These are phyloP conservation scores for Colletotrichum sp. DNA, from an alignment of 2,329 filamentous ascomycete species.

Conservation along the genomic window DNA sequence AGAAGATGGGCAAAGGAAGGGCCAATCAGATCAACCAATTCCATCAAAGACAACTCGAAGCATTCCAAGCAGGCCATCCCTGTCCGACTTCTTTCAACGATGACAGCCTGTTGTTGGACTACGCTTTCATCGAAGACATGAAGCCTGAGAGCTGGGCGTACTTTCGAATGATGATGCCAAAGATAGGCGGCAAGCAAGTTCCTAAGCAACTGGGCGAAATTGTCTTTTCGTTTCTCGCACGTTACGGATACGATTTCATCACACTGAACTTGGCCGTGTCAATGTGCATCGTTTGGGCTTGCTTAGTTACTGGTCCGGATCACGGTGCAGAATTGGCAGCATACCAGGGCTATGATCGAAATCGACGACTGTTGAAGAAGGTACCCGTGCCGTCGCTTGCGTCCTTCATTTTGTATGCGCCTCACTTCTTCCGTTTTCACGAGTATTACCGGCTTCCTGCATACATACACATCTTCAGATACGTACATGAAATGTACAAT, in stretches of 20 bases:
- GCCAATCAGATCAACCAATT: not conserved
- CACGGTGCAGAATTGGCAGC: not conserved
- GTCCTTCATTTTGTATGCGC: not conserved
- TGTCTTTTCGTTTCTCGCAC: not conserved
- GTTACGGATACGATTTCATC: not conserved
- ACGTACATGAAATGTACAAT: not conserved
- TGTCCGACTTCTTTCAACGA: not conserved
- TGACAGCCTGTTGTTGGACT: not conserved
- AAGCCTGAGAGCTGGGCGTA: not conserved
- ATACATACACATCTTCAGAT: not conserved
- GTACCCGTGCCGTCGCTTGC: not conserved
- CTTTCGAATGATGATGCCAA: not conserved
- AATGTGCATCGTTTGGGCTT: not conserved
- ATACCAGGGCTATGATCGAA: not conserved
- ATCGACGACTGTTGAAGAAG: not conserved
- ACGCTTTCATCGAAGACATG: not conserved
- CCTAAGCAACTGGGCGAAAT: not conserved
- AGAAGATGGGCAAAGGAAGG: not conserved
- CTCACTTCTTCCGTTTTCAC: not conserved
- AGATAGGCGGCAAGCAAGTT: not conserved
- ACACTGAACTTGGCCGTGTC: not conserved
- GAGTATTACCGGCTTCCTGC: not conserved
- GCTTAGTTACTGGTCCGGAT: not conserved
- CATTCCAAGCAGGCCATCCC: not conserved
- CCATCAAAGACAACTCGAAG: not conserved